Base-by-base conservation (phyloP, 805 yeast genomes). In the Saturnispora sekii region DNA sequence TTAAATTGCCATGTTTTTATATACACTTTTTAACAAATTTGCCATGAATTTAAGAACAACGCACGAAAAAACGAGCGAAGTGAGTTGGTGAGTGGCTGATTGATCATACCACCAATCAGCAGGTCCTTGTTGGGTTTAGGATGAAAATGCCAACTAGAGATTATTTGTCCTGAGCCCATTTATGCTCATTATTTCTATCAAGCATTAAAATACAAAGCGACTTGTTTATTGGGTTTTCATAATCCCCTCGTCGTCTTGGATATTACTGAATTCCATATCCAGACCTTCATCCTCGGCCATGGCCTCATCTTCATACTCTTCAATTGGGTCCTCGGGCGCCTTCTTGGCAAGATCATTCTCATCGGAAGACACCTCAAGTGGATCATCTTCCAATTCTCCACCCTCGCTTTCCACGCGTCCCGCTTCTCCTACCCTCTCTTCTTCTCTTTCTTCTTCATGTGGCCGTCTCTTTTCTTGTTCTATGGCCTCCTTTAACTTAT, bases 371-470 rank as follows among this genome's bases (percentile, higher is more conserved):
- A 47, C 42, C n/a, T 44, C 45, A 30, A 45, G 41, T 1, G 49
- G 51, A 41, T 45, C 49, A n/a, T 42, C 38, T 18, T 46, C 48
- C 31, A 45, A 48, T 35, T 53, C 53, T 21, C 44, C 46, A n/a
- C 44, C 41, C 6, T 37, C 34, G 10, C 44, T 34, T 15, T 30
- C 35, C 12, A 32, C 38, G 8, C 33, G 33, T 6, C 17, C 38
- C 9, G 15, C 32, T 30, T 14, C 37, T 4, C 35, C 46, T n/a
- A 26, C 30, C 10, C 30, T 33, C 9, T 17, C 43, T 8, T 41
- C 43, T 14, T 18, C 18, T 9, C 8, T 36, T 12, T 16, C 40
- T 15, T n/a, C 17, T 14, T 30, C 31, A n/a, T 32, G 40, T 17
- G 32, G 35, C 7, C 6, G 26, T 21, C 26, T 18, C 12, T 26